A percentile compares a stretch with the other conserved stretches of the same genome.
phyloP scores from a whole-genome alignment of 1,284 basidiomycete species.

The Boletus sp. region DNA sequence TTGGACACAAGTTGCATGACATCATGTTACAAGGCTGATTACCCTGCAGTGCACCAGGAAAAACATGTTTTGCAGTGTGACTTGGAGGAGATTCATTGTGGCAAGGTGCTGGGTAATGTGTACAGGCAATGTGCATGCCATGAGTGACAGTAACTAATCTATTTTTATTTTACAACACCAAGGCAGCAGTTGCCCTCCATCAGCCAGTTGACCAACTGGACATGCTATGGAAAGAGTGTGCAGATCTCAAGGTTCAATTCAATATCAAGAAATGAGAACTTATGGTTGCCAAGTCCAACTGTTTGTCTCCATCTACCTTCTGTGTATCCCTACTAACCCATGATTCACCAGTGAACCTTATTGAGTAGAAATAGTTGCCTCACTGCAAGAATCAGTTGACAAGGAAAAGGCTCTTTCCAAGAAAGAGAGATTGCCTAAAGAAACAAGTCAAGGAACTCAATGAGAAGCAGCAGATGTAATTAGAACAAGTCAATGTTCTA shows the following conservation, averaged over 20 bases:
- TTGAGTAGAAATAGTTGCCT: constrained; percentile 84
- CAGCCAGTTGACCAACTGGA: constrained; percentile 86
- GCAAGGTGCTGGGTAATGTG: constrained; percentile 84
- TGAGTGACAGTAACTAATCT: constrained; percentile 14
- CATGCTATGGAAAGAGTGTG: constrained; percentile 63
- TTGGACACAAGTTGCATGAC: constrained; percentile 91
- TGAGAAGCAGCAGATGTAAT: constrained; percentile 90
- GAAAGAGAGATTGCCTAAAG: constrained; percentile 63
- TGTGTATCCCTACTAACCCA: constrained; percentile 5
- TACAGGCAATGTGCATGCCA: constrained; percentile 41
- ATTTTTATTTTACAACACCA: constrained; percentile 55
- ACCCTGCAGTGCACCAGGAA: constrained; percentile 83
- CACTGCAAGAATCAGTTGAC: constrained; percentile 85
- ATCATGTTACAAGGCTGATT: constrained; percentile 87
- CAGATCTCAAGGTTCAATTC: constrained; percentile 74
- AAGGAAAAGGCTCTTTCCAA: constrained; percentile 84
- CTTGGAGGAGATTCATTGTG: constrained; percentile 87
- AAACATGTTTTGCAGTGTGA: constrained; percentile 81
- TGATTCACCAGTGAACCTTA: constrained; percentile 64
- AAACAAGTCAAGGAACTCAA: constrained; percentile 71
- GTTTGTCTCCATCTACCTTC: constrained; percentile 50
- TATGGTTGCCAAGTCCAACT: constrained; percentile 83
- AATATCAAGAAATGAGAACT: constrained; percentile 73
- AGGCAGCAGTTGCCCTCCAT: constrained; percentile 86
- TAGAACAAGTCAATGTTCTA: constrained; percentile 87